Conservation (phyloP, 257 asterid genomes). For the Salvia hispanica region DNA sequence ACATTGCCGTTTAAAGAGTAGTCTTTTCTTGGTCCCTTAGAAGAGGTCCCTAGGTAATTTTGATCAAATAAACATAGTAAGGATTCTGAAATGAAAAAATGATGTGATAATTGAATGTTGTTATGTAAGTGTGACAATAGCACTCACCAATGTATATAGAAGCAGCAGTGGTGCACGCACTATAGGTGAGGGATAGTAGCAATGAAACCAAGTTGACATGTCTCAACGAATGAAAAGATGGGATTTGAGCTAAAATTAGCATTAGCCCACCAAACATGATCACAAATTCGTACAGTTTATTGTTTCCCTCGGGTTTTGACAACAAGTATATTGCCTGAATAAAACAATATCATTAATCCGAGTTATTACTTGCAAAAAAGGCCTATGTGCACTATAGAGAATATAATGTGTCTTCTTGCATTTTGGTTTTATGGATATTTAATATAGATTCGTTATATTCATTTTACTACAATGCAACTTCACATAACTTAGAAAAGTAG, state of each 20-base stretch:
- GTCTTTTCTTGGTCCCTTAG: constrained; percentile 67
- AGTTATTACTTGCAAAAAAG: no score
- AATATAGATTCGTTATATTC: no score
- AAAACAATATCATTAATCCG: no score
- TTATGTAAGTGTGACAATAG: background rate
- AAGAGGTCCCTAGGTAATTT: constrained; percentile 57
- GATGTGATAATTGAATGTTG: background rate
- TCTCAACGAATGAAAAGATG: constrained; percentile 93
- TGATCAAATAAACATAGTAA: no score
- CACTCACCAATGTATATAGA: constrained; percentile 73
- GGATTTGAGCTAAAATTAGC: constrained; percentile 86
- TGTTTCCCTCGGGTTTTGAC: constrained; percentile 57
- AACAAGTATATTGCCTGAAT: constrained; percentile 69
- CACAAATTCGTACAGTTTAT: constrained; percentile 67
- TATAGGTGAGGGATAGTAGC: constrained; percentile 65
- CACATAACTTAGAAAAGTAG: no score
- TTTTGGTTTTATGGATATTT: no score
- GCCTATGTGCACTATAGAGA: no score
- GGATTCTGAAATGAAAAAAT: no score
- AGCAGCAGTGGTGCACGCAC: constrained; percentile 82
- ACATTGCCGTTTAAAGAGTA: constrained; percentile 50
- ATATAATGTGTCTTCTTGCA: no score
- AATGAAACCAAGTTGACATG: constrained; percentile 82
- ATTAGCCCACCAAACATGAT: constrained; percentile 75
- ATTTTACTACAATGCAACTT: no score